These are phyloP conservation scores for Letharia columbiana DNA, from an alignment of 495 filamentous ascomycete genomes.

Conservation along the genomic window DNA sequence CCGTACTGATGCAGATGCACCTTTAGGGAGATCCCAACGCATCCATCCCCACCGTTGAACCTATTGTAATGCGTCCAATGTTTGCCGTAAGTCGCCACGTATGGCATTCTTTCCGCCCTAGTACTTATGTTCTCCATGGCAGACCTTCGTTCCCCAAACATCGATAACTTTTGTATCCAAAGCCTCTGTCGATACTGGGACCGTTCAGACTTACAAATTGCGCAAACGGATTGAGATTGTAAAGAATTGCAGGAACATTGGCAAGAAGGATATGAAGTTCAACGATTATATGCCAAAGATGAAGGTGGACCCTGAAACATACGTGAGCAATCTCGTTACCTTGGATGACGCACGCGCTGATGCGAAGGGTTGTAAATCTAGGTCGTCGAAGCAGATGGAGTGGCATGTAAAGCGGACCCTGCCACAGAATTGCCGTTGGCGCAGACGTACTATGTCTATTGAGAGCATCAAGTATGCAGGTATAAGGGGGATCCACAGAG, in stretches of 20 bases:
- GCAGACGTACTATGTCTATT: constrained; percentile 77
- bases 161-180: constrained; percentile 81
- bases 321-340: constrained; percentile 40
- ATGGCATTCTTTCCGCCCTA: background rate
- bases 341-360: background rate
- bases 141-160: constrained; percentile 56
- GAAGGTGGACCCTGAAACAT: constrained; percentile 89
- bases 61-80: constrained; percentile 79
- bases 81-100: constrained; percentile 50
- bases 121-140: background rate
- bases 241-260: constrained; percentile 65
- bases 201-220: constrained; percentile 61
- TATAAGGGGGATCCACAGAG: background rate
- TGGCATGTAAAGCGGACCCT: constrained; percentile 67
- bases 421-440: constrained; percentile 64
- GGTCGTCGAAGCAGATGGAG: constrained; percentile 79
- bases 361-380: constrained; percentile 16
- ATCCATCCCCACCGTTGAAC: constrained; percentile 85
- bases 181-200: constrained; percentile 55
- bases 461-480: constrained; percentile 15
- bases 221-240: constrained; percentile 77
- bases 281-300: constrained; percentile 85
- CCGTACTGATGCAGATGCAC: constrained; percentile 12
- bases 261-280: constrained; percentile 90
- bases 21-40: constrained; percentile 85